Evolutionary conservation across 495 filamentous ascomycete genomes (phyloP), one percentile per base, ranked within the genome.

Genomic region (Aspergillus leporis): DNA sequence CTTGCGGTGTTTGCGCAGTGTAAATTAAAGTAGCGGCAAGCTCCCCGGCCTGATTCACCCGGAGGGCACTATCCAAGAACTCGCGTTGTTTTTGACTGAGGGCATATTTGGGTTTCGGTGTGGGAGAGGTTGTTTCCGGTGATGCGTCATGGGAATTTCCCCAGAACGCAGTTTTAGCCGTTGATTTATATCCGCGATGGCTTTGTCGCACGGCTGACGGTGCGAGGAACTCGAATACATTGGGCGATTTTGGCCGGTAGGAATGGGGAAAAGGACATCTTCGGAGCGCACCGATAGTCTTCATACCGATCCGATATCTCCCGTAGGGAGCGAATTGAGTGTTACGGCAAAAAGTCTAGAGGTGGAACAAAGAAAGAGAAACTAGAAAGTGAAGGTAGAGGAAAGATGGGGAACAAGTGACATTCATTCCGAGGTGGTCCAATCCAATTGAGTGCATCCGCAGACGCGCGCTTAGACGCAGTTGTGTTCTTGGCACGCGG

Each of bases 41-140:
- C 72, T 96, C 91, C 66, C 91, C 91, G 30, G 91, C 91, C 75
- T 96, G 91, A 70, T 96, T 95, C 57, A 96, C 91, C 55, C 91
- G 89, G 18, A 96, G 82, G 64, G 92, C 92, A 53, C 85, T 82
- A 52, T 91, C 89, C 58, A 97, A 85, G 69, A 88, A 94, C 47
- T 85, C 78, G 30, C 83, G 82, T 67, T 96, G 92, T 48, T 82
- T 76, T 54, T 81, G 72, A 53, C 84, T 90, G 32, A 96, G 79
- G 28, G 87, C 83, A 65, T 85, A 86, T 60, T 72, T 76, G 62
- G 74, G 79, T 61, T 78, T 78, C n/a, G 67, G 55, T 45, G 36
- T 51, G 30, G 56, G 58, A 28, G 65, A 43, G 13, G 70, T 53
- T 22, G 61, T 49, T 14, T 49, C 41, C 13, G 43, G 22, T 2